A percentile compares a stretch with the other conserved stretches of the same genome.
These are phyloP conservation scores for Russula emetica DNA, from an alignment of 768 basidiomycete species.

Conservation along the genomic window DNA sequence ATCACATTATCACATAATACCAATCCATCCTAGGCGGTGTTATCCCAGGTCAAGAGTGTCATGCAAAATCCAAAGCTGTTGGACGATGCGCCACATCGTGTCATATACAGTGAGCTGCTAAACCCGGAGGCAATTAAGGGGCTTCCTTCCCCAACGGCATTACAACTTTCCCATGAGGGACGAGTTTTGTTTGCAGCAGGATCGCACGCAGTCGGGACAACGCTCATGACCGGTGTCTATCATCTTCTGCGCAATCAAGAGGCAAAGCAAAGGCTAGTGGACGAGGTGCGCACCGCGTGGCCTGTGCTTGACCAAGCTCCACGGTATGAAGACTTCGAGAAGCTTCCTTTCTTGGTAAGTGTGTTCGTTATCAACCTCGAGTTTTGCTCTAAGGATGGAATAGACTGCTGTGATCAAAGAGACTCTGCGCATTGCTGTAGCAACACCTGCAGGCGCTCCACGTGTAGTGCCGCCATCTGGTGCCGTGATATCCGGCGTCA, in stretches of 20 bases:
- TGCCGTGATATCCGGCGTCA: conserved; percentile 9
- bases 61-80: conserved; percentile 4
- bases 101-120: conserved; percentile 14
- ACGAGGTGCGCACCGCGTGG: conserved; percentile 10
- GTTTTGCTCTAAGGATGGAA: not conserved
- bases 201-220: conserved; percentile 18
- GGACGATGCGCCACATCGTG: conserved; percentile 20
- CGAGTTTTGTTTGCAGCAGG: conserved; percentile 18
- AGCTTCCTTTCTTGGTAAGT: conserved; percentile 20
- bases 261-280: conserved; percentile 12
- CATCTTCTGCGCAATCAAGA: conserved; percentile 11
- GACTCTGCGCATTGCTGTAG: conserved; percentile 3
- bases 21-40: not conserved
- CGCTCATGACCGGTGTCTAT: conserved; percentile 18
- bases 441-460: conserved; percentile 13
- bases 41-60: conserved; percentile 2
- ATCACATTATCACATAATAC: too few species aligned
- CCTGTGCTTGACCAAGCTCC: conserved; percentile 12
- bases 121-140: conserved; percentile 15
- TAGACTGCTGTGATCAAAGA: conserved; percentile 24
- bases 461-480: conserved; percentile 19
- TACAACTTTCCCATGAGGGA: conserved; percentile 14
- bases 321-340: conserved; percentile 14
- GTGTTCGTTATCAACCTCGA: not conserved
- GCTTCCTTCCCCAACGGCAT: not conserved